These are phyloP conservation scores for Spathaspora boniae DNA, from an alignment of 805 yeast genomes.

Conservation along the genomic window DNA sequence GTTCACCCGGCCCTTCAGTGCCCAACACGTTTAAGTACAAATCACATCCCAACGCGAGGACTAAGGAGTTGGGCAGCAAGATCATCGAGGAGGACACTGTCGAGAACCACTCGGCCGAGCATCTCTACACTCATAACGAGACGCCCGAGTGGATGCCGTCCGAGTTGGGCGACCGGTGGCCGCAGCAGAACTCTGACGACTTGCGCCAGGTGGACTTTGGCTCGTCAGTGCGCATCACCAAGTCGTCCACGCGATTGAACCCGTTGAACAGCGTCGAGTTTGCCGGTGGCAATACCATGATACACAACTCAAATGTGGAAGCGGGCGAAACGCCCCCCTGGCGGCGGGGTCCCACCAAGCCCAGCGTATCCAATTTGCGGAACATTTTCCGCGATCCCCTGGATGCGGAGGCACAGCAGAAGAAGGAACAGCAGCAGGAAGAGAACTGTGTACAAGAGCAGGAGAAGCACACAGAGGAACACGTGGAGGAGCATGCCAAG, in stretches of 20 bases:
- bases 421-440: too few species aligned
- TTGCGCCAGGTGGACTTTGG: slow-evolving; percentile 11
- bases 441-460: too few species aligned
- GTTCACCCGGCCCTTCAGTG: slow-evolving; percentile 24
- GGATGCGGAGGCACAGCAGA: too few species aligned
- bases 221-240: slow-evolving; percentile 19
- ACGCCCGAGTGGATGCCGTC: slow-evolving; percentile 46
- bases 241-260: too few species aligned
- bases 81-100: slow-evolving; percentile 2
- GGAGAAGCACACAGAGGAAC: slow-evolving; percentile 5
- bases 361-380: slow-evolving; percentile 12
- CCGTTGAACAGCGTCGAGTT: slow-evolving; percentile 12
- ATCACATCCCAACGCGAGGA: slow-evolving; percentile 43
- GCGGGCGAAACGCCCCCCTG: slow-evolving; percentile 30
- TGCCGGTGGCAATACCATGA: slow-evolving; percentile 26
- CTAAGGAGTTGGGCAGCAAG: slow-evolving; percentile 27
- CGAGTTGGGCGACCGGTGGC: slow-evolving; percentile 35
- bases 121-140: not conserved
- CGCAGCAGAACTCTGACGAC: not conserved
- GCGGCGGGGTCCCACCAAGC: slow-evolving; percentile 30
- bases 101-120: not conserved
- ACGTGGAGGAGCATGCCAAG: slow-evolving; percentile 5
- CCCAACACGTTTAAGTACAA: slow-evolving; percentile 45
- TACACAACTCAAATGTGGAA: slow-evolving; percentile 24
- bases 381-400: slow-evolving; percentile 6